Conservation (phyloP, 2,329 filamentous ascomycete species). For the Penicillium sp. region DNA sequence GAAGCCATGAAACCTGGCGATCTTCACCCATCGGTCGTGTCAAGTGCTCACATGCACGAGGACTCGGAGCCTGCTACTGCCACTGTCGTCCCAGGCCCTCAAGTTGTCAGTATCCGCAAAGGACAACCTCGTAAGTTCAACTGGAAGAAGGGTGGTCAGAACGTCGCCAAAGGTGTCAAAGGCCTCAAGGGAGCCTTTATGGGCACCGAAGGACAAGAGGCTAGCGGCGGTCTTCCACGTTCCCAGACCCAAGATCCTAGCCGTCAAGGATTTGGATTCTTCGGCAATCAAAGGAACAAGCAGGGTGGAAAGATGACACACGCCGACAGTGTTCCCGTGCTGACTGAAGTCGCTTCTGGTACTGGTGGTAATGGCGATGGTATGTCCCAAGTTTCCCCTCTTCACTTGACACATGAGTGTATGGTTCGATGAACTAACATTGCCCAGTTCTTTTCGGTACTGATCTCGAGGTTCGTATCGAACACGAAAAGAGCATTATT, state of each 20-base stretch:
- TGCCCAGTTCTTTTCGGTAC: constrained; percentile 76
- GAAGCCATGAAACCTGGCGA: constrained; percentile 49
- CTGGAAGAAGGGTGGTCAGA: constrained; percentile 96
- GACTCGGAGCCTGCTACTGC: constrained; percentile 64
- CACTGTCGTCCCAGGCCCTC: constrained; percentile 69
- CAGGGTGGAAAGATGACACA: constrained; percentile 43
- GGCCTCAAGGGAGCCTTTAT: constrained; percentile 90
- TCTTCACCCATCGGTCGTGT: constrained; percentile 60
- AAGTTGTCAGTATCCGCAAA: constrained; percentile 92
- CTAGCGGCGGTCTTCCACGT: constrained; percentile 33
- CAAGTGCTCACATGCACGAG: constrained; percentile 59
- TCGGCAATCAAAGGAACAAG: constrained; percentile 54
- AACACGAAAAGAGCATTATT: constrained; percentile 85
- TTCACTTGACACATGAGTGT: neutral
- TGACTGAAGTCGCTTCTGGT: constrained; percentile 37
- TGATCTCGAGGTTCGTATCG: constrained; percentile 80
- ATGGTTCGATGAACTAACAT: constrained; percentile 6
- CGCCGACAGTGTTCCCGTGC: constrained; percentile 46
- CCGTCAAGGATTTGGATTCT: constrained; percentile 71
- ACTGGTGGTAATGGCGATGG: constrained; percentile 28
- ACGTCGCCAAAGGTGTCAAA: constrained; percentile 92
- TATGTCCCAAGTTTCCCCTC: constrained; percentile 29
- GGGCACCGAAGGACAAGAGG: constrained; percentile 53
- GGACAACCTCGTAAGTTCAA: constrained; percentile 95
- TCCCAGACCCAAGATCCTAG: constrained; percentile 46